These are phyloP conservation scores for Parietichytrium sp. DNA, from an alignment of 108 stramenopile species.

Conservation along the genomic window DNA sequence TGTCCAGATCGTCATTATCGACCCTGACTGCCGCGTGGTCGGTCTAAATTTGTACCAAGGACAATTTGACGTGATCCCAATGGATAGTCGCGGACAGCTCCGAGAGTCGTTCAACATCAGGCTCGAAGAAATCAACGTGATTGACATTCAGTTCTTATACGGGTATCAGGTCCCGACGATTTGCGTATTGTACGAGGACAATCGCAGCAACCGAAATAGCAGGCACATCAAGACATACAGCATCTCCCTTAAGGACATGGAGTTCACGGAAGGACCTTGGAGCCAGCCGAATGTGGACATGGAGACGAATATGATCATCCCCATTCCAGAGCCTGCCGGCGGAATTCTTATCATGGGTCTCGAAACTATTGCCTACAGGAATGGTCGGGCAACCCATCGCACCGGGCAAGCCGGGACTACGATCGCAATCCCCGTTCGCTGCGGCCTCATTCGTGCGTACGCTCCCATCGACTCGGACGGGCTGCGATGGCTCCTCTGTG, in stretches of 20 bases:
- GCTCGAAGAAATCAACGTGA: slow-evolving; percentile 56
- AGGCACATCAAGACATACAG: slow-evolving; percentile 61
- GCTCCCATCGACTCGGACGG: slow-evolving; percentile 56
- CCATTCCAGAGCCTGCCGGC: slow-evolving; percentile 51
- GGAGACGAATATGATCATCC: slow-evolving; percentile 54
- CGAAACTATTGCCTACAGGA: slow-evolving; percentile 59
- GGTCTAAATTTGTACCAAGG: slow-evolving; percentile 57
- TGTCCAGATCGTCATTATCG: slow-evolving; percentile 50
- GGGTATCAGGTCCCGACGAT: slow-evolving; percentile 54
- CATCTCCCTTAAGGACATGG: slow-evolving; percentile 44
- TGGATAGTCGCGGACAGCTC: background rate
- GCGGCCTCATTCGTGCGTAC: slow-evolving; percentile 48
- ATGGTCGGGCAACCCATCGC: slow-evolving; percentile 11
- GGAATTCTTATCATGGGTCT: slow-evolving; percentile 60
- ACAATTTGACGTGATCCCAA: slow-evolving; percentile 47
- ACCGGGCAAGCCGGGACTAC: slow-evolving; percentile 68
- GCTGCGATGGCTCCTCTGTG: slow-evolving; percentile 76
- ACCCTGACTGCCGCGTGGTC: slow-evolving; percentile 48
- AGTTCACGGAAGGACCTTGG: slow-evolving; percentile 57
- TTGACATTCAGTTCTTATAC: slow-evolving; percentile 61
- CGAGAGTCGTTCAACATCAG: slow-evolving; percentile 48
- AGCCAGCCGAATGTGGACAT: slow-evolving; percentile 52
- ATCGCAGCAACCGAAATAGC: slow-evolving; percentile 39
- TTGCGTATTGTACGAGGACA: slow-evolving; percentile 57
- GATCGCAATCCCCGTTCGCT: slow-evolving; percentile 50